Percentiles rank a stretch among this genome's conserved stretches.
Conservation (phyloP, 768 basidiomycete genomes). For the Trametes cinnabarina region DNA sequence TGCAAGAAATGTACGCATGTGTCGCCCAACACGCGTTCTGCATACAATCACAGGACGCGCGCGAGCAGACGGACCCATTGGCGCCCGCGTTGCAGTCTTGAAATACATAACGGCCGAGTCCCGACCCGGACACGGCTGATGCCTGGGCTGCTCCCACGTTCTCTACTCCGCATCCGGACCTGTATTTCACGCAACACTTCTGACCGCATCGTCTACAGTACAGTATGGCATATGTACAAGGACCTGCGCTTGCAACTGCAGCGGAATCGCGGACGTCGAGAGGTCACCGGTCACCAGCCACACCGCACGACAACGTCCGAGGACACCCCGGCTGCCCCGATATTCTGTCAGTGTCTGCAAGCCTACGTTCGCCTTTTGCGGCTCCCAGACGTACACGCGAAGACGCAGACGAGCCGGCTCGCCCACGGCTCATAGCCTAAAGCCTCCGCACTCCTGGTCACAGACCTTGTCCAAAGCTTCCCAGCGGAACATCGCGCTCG, state of each 20-base stretch:
- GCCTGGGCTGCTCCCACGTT: conserved; percentile 3
- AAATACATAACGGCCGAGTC: conserved; percentile 7
- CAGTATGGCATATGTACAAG: neutral
- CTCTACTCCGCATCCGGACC: conserved; percentile 2
- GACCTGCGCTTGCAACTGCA: neutral
- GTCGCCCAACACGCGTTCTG: neutral
- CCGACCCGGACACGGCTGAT: conserved; percentile 5
- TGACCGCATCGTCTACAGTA: neutral
- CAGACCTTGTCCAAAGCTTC: neutral
- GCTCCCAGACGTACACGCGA: conserved; percentile 12
- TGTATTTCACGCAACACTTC: neutral
- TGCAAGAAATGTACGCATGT: neutral
- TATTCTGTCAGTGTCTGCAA: conserved; percentile 1
- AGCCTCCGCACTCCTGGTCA: conserved; percentile 11
- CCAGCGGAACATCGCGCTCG: neutral
- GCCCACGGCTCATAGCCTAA: conserved; percentile 2
- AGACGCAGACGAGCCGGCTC: conserved; percentile 1
- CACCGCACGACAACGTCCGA: conserved; percentile 4
- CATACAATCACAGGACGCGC: neutral
- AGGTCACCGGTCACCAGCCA: neutral
- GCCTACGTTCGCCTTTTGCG: conserved; percentile 1
- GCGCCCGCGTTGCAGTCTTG: neutral
- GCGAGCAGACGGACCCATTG: neutral
- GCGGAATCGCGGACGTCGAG: neutral
- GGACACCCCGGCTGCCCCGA: conserved; percentile 14